A percentile compares a stretch with the other conserved stretches of the same genome.
phyloP scores from a whole-genome alignment of 2,329 filamentous ascomycete genomes.

The Teratosphaeria gauchensis region DNA sequence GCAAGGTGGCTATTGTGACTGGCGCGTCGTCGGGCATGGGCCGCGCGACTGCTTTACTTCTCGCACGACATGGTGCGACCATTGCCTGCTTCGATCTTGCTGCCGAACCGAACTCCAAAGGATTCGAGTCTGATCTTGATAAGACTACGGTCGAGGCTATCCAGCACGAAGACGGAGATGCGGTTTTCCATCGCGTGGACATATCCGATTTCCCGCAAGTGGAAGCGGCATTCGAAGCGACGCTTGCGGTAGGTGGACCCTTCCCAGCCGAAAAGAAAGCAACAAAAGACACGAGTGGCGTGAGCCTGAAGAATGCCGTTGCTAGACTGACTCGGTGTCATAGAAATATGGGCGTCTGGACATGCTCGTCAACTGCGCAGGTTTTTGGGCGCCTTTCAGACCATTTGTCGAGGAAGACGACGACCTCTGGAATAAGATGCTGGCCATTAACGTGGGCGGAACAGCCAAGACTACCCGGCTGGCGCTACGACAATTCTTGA shows the following conservation, averaged over 20 bases:
- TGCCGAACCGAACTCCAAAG: conserved; percentile 9
- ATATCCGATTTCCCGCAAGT: conserved; percentile 17
- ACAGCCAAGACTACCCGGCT: conserved; percentile 39
- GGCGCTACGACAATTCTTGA: conserved; percentile 40
- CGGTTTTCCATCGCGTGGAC: conserved; percentile 30
- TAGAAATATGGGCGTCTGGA: conserved; percentile 11
- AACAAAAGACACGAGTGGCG: no score
- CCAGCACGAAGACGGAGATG: conserved; percentile 20
- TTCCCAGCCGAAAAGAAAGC: no score
- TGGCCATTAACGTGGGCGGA: conserved; percentile 28
- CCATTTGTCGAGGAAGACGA: not conserved
- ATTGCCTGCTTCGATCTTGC: conserved; percentile 22
- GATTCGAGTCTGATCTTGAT: conserved; percentile 10
- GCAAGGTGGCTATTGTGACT: conserved; percentile 11
- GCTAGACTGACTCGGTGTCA: not conserved
- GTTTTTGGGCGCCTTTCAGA: not conserved
- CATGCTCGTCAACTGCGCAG: conserved; percentile 9
- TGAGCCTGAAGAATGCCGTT: no score
- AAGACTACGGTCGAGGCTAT: conserved; percentile 26
- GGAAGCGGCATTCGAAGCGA: conserved; percentile 12
- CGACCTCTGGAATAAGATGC: not conserved
- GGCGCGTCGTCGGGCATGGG: conserved; percentile 22
- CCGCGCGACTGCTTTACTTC: conserved; percentile 17
- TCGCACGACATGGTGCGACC: conserved; percentile 16
- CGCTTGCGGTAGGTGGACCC: conserved; percentile 6